These are phyloP conservation scores for Cyclanthera cordifolia DNA, from an alignment of 306 rosid species.

Conservation along the genomic window DNA sequence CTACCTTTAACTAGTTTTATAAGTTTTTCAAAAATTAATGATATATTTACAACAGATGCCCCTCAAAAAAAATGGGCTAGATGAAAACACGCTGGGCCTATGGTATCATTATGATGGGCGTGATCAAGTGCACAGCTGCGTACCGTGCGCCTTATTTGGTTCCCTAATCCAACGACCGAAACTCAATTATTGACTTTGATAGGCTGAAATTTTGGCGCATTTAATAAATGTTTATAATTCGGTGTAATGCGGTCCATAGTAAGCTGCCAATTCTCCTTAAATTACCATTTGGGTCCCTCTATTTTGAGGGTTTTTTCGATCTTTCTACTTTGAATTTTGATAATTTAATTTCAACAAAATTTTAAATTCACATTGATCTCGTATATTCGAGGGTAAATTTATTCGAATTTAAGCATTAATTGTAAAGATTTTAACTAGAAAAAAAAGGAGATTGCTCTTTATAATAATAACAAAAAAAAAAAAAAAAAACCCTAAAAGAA, in stretches of 20 bases:
- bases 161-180: conserved; percentile 11
- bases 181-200: background rate
- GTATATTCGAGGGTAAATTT: no score
- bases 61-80: background rate
- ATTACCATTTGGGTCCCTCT: no score
- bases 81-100: background rate
- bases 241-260: background rate
- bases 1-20: no score
- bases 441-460: no score
- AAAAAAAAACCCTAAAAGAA: no score
- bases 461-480: no score
- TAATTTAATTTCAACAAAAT: no score
- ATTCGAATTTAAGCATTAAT: no score
- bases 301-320: no score
- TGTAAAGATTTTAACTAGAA: no score
- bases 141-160: conserved; percentile 1
- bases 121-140: background rate
- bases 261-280: background rate
- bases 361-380: no score
- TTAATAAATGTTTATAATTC: background rate
- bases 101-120: background rate
- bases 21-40: background rate
- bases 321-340: no score
- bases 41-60: background rate
- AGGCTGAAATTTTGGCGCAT: background rate